phyloP scores from a whole-genome alignment of 2,329 filamentous ascomycete species.

The Pleurostoma richardsiae region DNA sequence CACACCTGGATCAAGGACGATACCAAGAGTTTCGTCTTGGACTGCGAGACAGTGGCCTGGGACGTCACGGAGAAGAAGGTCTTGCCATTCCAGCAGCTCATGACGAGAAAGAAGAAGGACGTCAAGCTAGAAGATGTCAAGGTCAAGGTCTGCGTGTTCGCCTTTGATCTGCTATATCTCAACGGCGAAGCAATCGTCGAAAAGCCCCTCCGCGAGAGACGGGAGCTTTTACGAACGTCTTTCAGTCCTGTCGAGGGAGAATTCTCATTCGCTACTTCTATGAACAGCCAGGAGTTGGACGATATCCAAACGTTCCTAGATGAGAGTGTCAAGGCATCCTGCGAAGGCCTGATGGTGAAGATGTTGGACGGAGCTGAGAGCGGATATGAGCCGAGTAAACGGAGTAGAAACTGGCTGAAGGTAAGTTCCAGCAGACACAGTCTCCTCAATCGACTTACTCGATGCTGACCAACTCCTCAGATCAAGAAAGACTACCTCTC shows the following conservation, averaged over 20 bases:
- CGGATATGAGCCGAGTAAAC: constrained; percentile 92
- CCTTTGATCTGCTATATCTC: constrained; percentile 89
- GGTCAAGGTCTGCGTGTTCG: constrained; percentile 95
- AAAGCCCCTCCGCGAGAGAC: constrained; percentile 78
- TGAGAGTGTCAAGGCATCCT: constrained; percentile 91
- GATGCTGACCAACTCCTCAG: constrained; percentile 30
- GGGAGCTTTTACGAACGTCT: constrained; percentile 66
- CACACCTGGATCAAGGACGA: constrained; percentile 83
- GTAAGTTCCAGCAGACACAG: constrained; percentile 32
- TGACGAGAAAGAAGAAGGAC: constrained; percentile 97
- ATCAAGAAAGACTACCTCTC: constrained; percentile 98
- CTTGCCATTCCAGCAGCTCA: constrained; percentile 92
- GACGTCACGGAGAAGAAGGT: constrained; percentile 94
- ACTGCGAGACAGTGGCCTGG: constrained; percentile 97
- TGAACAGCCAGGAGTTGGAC: constrained; percentile 83
- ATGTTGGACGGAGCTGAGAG: constrained; percentile 94
- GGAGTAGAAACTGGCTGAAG: constrained; percentile 98
- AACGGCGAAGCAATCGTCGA: constrained; percentile 89
- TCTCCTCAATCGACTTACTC: background rate
- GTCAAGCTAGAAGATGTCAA: constrained; percentile 94
- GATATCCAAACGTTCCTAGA: constrained; percentile 91
- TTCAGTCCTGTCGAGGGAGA: constrained; percentile 82
- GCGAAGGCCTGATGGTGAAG: constrained; percentile 98
- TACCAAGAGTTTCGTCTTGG: constrained; percentile 94
- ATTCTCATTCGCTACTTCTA: constrained; percentile 82